Base-by-base conservation (phyloP, 2,329 filamentous ascomycete species). In the Ophiostoma populinum region DNA sequence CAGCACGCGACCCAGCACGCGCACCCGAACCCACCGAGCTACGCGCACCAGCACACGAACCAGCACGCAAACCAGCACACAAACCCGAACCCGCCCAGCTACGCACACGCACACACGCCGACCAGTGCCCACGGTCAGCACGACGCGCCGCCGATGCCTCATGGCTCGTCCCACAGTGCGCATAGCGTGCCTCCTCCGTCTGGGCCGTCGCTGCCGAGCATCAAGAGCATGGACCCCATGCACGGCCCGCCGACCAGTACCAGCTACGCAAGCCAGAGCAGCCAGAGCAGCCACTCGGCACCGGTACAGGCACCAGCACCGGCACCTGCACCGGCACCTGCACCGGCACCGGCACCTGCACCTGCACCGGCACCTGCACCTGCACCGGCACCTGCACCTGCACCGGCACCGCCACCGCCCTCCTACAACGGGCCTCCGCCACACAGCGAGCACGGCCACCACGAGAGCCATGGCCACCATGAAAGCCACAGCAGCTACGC, bases 191-290 rank as follows among this genome's bases (percentile, higher is more conserved):
- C n/a, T n/a, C n/a, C n/a, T n/a, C n/a, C 20, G 18, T 7, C 30
- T 7, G 19, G n/a, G 11, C 43, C 43, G 13, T 41, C 47, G 3
- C 38, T 49, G 17, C 47, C 47, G 27, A 47, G 47, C 38, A 47
- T 49, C 46, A 42, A 47, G 16, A 46, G 40, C 29, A 43, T 49
- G 8, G 47, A 46, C 15, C 32, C 39, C 12, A 38, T 44, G 11
- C 43, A 41, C 15, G 40, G 35, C 5, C 43, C 45, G 24, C 43
- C 44, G 25, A 43, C 34, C 13, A 21, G 17, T 4, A 12, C 13
- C 12, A 25, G 29, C 24, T 26, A 33, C 26, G 8, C 12, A 7
- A 20, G 25, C 24, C 42, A 28, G 40, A 38, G 20, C 40, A 43
- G n/a, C 29, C 36, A 27, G 33, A 41, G 15, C 45, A 43, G n/a